Evolutionary conservation across 768 basidiomycete genomes (phyloP).

Genomic region (Boletus rubescentipes): DNA sequence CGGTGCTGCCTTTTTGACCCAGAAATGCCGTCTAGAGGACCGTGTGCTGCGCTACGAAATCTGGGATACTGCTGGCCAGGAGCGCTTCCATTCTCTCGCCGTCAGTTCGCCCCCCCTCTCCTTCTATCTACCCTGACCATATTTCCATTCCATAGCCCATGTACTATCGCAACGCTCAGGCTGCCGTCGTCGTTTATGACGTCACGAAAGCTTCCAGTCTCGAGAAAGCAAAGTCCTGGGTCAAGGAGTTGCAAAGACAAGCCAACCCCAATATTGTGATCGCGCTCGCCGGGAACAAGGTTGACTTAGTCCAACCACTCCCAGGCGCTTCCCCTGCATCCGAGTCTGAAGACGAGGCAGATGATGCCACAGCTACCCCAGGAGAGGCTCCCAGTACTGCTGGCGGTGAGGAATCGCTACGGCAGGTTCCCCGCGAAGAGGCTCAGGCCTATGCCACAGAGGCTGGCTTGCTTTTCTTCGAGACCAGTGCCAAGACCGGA

Average conservation of each 20-base stretch:
- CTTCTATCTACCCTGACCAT: conserved; percentile 2
- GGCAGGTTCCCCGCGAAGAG: conserved; percentile 93
- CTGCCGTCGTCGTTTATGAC: conserved; percentile 98
- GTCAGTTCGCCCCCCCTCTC: conserved; percentile 44
- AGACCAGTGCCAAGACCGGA: conserved; percentile 97
- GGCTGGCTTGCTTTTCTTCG: conserved; percentile 92
- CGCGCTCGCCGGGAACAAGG: conserved; percentile 96
- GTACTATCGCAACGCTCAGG: conserved; percentile 98
- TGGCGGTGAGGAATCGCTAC: conserved; percentile 63
- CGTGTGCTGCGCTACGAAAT: conserved; percentile 93
- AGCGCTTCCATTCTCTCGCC: conserved; percentile 96
- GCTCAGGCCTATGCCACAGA: conserved; percentile 96
- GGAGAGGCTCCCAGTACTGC: conserved; percentile 59
- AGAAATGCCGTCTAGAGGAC: conserved; percentile 95
- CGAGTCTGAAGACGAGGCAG: conserved; percentile 85
- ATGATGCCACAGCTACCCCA: conserved; percentile 89
- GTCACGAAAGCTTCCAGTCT: conserved; percentile 94
- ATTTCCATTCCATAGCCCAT: conserved; percentile 63
- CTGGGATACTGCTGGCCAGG: conserved; percentile 95
- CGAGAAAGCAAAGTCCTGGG: conserved; percentile 99
- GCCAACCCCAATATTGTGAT: conserved; percentile 99
- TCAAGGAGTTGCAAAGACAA: conserved; percentile 97
- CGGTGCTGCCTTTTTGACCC: conserved; percentile 92
- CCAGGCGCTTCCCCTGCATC: conserved; percentile 47
- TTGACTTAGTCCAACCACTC: conserved; percentile 78